phyloP scores from a whole-genome alignment of 345 rosid genomes.

The Reutealis trisperma region DNA sequence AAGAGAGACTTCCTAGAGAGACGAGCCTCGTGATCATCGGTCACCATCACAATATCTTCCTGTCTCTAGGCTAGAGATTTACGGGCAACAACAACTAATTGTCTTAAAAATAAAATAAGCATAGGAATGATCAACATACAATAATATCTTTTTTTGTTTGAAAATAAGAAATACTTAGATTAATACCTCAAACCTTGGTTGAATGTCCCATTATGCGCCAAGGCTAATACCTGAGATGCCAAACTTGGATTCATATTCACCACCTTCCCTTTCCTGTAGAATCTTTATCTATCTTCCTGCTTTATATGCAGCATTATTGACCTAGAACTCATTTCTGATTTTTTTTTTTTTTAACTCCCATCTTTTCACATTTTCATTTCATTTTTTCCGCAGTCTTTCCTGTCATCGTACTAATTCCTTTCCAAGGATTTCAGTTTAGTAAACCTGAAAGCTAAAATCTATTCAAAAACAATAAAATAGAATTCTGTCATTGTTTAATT shows the following conservation, averaged over 20 bases:
- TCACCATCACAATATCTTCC: neutral
- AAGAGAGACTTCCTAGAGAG: neutral
- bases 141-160: too few relatives aligned
- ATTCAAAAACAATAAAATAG: neutral
- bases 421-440: neutral
- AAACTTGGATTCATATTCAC: constrained; percentile 35
- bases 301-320: neutral
- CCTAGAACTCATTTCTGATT: neutral
- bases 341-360: neutral
- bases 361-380: neutral
- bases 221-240: constrained; percentile 22
- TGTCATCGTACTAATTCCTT: neutral
- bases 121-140: constrained; percentile 4
- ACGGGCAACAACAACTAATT: neutral
- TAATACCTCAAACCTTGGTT: constrained; percentile 4
- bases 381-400: neutral
- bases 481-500: neutral
- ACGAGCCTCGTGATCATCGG: neutral
- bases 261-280: constrained; percentile 11
- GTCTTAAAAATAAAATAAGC: neutral
- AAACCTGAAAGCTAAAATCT: neutral
- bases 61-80: constrained; percentile 2
- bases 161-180: neutral
- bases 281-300: neutral
- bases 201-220: constrained; percentile 37